Conservation (phyloP, 202 grass and related monocot species). For the Hordeum pubiflorum region DNA sequence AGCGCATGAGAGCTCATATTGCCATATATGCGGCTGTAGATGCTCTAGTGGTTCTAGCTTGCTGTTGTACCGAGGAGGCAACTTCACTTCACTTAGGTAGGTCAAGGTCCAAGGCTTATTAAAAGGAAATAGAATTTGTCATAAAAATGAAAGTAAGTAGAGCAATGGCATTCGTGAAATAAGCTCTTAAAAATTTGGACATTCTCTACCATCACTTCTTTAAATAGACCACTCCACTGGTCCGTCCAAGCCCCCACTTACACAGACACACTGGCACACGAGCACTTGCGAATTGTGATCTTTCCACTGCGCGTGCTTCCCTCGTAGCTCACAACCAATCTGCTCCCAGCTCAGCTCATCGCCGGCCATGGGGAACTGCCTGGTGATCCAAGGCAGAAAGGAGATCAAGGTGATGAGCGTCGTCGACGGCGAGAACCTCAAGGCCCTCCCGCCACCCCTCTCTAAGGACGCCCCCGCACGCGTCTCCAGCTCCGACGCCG, state of each 20-base stretch:
- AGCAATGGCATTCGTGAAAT: conserved; percentile 29
- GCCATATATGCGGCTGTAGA: too few relatives aligned
- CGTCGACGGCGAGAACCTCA: conserved; percentile 26
- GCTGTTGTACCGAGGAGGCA: not conserved
- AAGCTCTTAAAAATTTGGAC: not conserved
- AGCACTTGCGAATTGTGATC: not conserved
- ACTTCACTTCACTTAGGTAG: not conserved
- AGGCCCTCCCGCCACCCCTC: not conserved
- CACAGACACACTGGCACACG: not conserved
- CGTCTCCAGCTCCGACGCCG: not conserved
- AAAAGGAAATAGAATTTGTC: not conserved
- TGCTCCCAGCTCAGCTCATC: not conserved
- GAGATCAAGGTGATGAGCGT: conserved; percentile 49
- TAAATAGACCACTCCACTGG: conserved; percentile 27
- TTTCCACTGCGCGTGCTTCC: not conserved
- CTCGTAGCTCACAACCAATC: not conserved
- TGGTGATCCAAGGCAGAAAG: conserved; percentile 38
- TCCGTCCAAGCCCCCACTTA: conserved; percentile 3
- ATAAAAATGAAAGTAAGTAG: not conserved
- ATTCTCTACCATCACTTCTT: not conserved
- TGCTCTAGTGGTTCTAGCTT: not conserved
- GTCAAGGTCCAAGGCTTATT: not conserved
- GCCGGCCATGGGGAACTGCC: conserved; percentile 66
- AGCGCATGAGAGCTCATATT: too few relatives aligned
- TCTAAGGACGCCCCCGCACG: not conserved